Evolutionary conservation across 306 rosid genomes (phyloP).

Genomic region (Vachellia collinsii): DNA sequence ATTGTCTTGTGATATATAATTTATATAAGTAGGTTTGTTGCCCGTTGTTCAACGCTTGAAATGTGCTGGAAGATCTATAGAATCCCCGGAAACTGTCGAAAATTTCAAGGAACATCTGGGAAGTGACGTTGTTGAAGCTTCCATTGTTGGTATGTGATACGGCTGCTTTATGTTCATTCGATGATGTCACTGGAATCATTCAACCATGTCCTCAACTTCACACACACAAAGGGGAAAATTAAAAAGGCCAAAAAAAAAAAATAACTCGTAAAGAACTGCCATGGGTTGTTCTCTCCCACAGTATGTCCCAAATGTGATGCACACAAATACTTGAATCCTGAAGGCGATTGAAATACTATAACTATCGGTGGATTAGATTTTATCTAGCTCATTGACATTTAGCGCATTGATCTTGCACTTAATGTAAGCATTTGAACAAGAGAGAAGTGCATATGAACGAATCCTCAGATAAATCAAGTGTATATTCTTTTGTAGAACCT

Average conservation of each 20-base stretch:
- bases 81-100: conserved; percentile 59
- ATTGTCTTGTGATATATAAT: conserved; percentile 31
- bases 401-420: conserved; percentile 4
- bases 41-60: conserved; percentile 69
- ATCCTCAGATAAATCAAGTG: background rate
- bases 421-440: background rate
- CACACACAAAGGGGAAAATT: background rate
- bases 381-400: conserved; percentile 15
- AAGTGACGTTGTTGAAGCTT: conserved; percentile 61
- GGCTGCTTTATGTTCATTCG: conserved; percentile 30
- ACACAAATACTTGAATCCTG: conserved; percentile 15
- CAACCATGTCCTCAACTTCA: conserved; percentile 18
- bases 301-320: conserved; percentile 16
- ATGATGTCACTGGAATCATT: conserved; percentile 8
- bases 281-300: background rate
- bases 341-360: conserved; percentile 13
- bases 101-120: conserved; percentile 51
- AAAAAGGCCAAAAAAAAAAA: background rate
- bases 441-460: background rate
- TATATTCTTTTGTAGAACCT: conserved; percentile 34
- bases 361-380: background rate
- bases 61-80: conserved; percentile 63
- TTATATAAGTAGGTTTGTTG: conserved; percentile 63
- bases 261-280: background rate
- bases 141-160: conserved; percentile 60